phyloP scores from a whole-genome alignment of 75 land plant genomes.

The Isoetes taiwanensis region DNA sequence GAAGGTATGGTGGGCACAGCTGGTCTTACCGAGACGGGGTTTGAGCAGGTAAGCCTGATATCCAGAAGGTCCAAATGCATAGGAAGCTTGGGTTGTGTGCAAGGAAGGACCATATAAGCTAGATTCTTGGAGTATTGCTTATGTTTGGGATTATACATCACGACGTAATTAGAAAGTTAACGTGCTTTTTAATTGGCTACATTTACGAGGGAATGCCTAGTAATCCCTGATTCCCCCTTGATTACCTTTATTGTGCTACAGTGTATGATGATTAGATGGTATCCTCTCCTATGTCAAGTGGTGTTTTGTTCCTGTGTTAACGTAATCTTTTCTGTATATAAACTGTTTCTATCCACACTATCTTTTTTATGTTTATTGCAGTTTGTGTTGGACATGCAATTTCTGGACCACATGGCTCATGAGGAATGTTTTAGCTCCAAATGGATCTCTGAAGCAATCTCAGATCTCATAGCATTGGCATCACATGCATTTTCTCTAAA shows the following conservation, averaged over 20 bases:
- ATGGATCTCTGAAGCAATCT: not conserved
- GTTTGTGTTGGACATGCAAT: conserved; percentile 8
- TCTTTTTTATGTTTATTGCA: not conserved
- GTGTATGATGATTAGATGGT: not conserved
- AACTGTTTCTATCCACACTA: too few relatives aligned
- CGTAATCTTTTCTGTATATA: too few relatives aligned
- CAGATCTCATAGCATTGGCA: not conserved
- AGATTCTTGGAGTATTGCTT: too few relatives aligned
- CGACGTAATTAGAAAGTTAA: too few relatives aligned
- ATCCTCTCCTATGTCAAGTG: not conserved
- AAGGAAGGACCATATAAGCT: too few relatives aligned
- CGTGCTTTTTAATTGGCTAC: too few relatives aligned
- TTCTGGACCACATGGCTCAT: not conserved
- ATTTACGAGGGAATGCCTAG: not conserved
- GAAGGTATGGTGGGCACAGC: too few relatives aligned
- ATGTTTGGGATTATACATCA: too few relatives aligned
- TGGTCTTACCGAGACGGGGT: too few relatives aligned
- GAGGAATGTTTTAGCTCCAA: not conserved
- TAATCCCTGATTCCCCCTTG: not conserved
- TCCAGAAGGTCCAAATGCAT: too few relatives aligned
- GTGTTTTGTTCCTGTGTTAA: not conserved
- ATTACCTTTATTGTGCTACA: not conserved
- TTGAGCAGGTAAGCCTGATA: too few relatives aligned
- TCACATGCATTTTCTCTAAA: not conserved
- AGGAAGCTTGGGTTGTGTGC: too few relatives aligned